Conservation (phyloP, 2,329 filamentous ascomycete genomes). For the Diaporthe sp. region DNA sequence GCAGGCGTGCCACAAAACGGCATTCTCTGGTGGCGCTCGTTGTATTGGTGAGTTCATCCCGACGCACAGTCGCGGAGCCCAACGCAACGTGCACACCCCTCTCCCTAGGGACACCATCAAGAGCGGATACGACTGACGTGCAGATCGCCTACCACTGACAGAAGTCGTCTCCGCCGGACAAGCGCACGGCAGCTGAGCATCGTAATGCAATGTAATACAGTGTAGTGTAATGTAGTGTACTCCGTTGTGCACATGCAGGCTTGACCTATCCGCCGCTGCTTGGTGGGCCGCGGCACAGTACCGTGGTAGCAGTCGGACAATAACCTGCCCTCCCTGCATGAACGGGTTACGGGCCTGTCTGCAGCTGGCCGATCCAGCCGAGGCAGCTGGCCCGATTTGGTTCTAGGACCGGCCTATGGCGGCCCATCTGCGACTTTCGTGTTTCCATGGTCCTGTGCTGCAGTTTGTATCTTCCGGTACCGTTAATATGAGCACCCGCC, state of each 20-base stretch:
- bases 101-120: background rate
- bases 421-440: background rate
- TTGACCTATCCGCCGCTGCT: background rate
- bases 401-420: background rate
- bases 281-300: background rate
- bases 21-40: background rate
- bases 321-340: constrained; percentile 2
- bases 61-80: background rate
- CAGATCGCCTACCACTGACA: background rate
- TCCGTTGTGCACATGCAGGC: background rate
- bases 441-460: background rate
- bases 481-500: constrained; percentile 3
- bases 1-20: background rate
- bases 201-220: background rate
- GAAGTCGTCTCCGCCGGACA: background rate
- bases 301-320: constrained; percentile 19
- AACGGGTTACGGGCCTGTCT: constrained; percentile 1
- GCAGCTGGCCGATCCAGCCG: background rate
- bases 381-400: background rate
- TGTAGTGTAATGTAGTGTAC: too few relatives aligned
- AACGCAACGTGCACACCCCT: background rate
- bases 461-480: too few relatives aligned
- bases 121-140: constrained; percentile 12
- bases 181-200: background rate
- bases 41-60: constrained; percentile 5